Evolutionary conservation across 148 eudicot species (phyloP).

Genomic region (Spergularia bocconei): DNA sequence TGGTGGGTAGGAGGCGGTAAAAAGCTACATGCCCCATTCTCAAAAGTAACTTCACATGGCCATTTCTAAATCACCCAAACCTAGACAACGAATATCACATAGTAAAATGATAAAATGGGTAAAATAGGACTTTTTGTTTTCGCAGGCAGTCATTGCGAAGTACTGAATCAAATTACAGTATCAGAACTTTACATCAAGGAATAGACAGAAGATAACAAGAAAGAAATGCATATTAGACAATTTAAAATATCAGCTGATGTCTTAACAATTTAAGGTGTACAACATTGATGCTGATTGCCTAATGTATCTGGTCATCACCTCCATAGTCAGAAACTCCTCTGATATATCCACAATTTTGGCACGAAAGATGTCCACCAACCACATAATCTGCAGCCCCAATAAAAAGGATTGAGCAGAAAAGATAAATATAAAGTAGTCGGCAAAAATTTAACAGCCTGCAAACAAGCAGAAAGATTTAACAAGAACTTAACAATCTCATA

Average conservation of each 20-base stretch:
- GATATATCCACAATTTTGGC: slow-evolving; percentile 67
- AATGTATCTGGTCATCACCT: slow-evolving; percentile 35
- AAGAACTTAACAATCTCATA: neutral
- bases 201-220: neutral
- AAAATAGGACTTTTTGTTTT: no score
- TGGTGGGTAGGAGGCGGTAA: neutral
- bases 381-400: slow-evolving; percentile 45
- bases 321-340: slow-evolving; percentile 53
- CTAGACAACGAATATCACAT: neutral
- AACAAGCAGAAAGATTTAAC: neutral
- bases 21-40: neutral
- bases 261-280: neutral
- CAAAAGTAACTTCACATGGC: neutral
- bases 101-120: neutral
- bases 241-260: neutral
- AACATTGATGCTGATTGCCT: neutral
- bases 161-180: no score
- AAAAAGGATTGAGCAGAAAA: neutral
- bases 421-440: neutral
- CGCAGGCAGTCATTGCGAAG: no score
- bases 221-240: neutral
- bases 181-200: neutral
- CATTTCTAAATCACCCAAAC: neutral
- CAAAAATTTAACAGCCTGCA: neutral
- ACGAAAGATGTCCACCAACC: slow-evolving; percentile 69